phyloP scores from a whole-genome alignment of 306 rosid species.

The Vachellia collinsii region DNA sequence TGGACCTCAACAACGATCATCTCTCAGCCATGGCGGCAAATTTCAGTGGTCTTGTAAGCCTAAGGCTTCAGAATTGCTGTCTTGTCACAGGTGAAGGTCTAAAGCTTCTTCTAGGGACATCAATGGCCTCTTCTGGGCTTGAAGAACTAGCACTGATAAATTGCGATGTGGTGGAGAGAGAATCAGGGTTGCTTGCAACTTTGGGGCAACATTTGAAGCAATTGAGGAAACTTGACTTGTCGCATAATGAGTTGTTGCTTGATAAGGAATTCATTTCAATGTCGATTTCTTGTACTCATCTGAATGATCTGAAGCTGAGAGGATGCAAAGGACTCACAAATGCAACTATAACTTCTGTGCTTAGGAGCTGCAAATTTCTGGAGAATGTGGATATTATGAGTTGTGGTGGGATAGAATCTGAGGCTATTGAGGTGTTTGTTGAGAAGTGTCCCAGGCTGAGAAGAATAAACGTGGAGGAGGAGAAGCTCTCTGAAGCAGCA shows the following conservation, averaged over 20 bases:
- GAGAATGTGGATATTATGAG: constrained; percentile 65
- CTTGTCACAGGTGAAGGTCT: constrained; percentile 84
- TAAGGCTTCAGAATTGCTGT: constrained; percentile 83
- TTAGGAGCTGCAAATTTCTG: constrained; percentile 64
- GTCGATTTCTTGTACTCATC: constrained; percentile 62
- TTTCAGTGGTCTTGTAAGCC: constrained; percentile 48
- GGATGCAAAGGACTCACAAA: constrained; percentile 68
- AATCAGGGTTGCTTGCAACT: constrained; percentile 74
- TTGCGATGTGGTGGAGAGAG: constrained; percentile 86
- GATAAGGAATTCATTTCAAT: constrained; percentile 80
- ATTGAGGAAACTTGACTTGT: constrained; percentile 73
- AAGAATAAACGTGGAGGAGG: constrained; percentile 64
- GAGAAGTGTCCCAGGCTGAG: constrained; percentile 57
- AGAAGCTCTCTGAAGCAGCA: constrained; percentile 64
- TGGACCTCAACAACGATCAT: constrained; percentile 78
- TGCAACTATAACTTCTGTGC: constrained; percentile 47
- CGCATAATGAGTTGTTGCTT: constrained; percentile 71
- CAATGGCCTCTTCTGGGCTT: constrained; percentile 51
- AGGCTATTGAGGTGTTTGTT: constrained; percentile 57
- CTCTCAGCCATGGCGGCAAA: constrained; percentile 55
- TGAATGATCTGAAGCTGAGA: constrained; percentile 69
- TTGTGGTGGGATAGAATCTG: constrained; percentile 61
- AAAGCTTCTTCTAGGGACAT: constrained; percentile 50
- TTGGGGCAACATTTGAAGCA: constrained; percentile 76
- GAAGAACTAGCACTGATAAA: constrained; percentile 79